Base-by-base conservation (phyloP, 164 flowering plant species). In the Vitis cinerea region DNA sequence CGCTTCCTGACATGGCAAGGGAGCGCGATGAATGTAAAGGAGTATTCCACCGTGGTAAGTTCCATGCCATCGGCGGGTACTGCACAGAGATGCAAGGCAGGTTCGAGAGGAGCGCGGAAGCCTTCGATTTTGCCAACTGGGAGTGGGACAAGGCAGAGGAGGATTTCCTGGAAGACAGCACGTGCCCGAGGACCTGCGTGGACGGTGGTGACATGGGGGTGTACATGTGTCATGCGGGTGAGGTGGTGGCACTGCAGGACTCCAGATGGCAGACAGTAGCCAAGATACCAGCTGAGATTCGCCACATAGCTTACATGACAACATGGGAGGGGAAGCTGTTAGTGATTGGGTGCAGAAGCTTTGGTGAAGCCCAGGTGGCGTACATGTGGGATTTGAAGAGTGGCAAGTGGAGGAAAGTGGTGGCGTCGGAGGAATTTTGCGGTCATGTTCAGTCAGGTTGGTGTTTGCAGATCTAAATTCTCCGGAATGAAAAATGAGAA, bases 11-110 rank as follows among this genome's bases (percentile, higher is more conserved):
- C 79, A 92, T 92, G 95, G 84, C 77, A 3, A 70, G 29, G 1
- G 85, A 83, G 63, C 78, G 97, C 1, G 97, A 92, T 61, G 97
- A 92, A 63, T 85, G 92, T 53, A 85, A 78, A 37, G 92, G 77
- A 0, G 31, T 85, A 0, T 83, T 83, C 81, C 82, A 63, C 16
- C 63, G 68, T 71, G 93, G 92, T 77, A 80, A 72, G 67, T 73
- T 88, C 78, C 85, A 80, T 72, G 91, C 83, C 76, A 77, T 90
- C 74, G 90, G 95, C 0, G 95, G 93, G 8, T 92, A 92, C 54
- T 9, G 16, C 1, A 86, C 93, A 2, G 85, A 84, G 0, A 59
- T 1, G 77, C 97, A 92, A 64, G 97, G 97, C 0, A 60, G 71
- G 11, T 92, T 90, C 59, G 83, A 72, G 77, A 67, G 54, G 17